These are phyloP conservation scores for Lachancea fermentati DNA, from an alignment of 805 yeast genomes.

Conservation along the genomic window DNA sequence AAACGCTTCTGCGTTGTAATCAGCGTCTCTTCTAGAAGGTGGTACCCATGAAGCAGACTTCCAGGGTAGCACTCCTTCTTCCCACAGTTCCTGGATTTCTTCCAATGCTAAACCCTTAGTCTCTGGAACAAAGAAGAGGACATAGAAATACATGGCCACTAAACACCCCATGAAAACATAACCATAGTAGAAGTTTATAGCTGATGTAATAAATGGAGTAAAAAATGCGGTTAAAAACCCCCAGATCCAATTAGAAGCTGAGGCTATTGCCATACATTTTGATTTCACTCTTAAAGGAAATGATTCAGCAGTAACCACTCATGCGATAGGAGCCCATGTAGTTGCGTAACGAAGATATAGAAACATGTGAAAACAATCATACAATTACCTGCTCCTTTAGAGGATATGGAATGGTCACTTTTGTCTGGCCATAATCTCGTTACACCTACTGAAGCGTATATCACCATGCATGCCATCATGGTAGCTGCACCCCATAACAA, in stretches of 20 bases:
- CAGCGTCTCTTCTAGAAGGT: conserved; percentile 30
- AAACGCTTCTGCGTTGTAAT: conserved; percentile 3
- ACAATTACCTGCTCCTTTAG: conserved; percentile 56
- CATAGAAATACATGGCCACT: conserved; percentile 51
- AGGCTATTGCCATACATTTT: conserved; percentile 51
- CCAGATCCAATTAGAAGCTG: conserved; percentile 63
- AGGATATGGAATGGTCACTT: conserved; percentile 37
- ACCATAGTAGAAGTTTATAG: conserved; percentile 66
- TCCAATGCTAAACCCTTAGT: conserved; percentile 77
- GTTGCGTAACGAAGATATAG: conserved; percentile 66
- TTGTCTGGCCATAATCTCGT: conserved; percentile 39
- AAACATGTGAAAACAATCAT: conserved; percentile 69
- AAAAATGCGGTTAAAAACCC: conserved; percentile 61
- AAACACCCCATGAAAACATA: conserved; percentile 54
- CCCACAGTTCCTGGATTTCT: conserved; percentile 62
- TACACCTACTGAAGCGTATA: conserved; percentile 61
- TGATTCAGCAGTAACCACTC: conserved; percentile 60
- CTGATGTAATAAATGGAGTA: conserved; percentile 62
- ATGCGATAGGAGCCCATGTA: conserved; percentile 71
- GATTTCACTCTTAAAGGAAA: conserved; percentile 68
- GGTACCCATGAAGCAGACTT: conserved; percentile 46
- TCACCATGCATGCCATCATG: conserved; percentile 41
- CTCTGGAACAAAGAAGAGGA: conserved; percentile 64
- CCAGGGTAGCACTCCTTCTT: conserved; percentile 37
- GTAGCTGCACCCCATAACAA: conserved; percentile 45